Evolutionary conservation across 2,329 filamentous ascomycete genomes (phyloP).

Genomic region (Bipolaris bicolor): DNA sequence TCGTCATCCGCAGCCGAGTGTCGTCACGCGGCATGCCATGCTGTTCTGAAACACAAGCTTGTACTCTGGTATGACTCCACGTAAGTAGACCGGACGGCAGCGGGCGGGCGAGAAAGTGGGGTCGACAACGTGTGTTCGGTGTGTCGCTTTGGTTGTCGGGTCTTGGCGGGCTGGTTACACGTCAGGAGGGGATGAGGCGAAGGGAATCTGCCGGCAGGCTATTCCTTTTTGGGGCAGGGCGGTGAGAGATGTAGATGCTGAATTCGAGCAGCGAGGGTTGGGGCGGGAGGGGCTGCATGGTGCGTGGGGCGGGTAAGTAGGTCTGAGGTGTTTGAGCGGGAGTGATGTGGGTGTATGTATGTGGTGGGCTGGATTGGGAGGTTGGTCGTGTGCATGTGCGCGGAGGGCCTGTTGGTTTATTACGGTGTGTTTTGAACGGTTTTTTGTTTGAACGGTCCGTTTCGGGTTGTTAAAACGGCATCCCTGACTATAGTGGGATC

Average conservation of each 20-base stretch:
- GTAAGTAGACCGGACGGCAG: neutral
- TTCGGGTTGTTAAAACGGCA: no score
- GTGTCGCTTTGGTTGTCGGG: neutral
- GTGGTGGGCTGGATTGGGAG: no score
- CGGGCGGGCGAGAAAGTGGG: neutral
- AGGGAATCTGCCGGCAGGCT: neutral
- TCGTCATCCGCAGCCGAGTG: no score
- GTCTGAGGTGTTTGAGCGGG: neutral
- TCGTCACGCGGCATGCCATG: neutral
- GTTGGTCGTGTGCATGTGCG: no score
- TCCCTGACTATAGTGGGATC: no score
- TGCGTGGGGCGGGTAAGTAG: neutral
- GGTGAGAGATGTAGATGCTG: neutral
- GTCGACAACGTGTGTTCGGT: neutral
- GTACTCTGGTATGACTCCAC: neutral
- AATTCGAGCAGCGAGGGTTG: neutral
- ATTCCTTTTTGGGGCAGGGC: neutral
- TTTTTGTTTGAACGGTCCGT: no score
- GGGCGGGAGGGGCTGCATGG: neutral
- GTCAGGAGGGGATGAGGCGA: neutral
- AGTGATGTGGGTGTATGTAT: neutral
- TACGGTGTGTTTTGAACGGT: no score
- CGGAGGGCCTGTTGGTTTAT: no score
- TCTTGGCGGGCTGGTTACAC: neutral
- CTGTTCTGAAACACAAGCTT: neutral